phyloP scores from a whole-genome alignment of 352 stramenopile species.

The Pythium phragmiticola region DNA sequence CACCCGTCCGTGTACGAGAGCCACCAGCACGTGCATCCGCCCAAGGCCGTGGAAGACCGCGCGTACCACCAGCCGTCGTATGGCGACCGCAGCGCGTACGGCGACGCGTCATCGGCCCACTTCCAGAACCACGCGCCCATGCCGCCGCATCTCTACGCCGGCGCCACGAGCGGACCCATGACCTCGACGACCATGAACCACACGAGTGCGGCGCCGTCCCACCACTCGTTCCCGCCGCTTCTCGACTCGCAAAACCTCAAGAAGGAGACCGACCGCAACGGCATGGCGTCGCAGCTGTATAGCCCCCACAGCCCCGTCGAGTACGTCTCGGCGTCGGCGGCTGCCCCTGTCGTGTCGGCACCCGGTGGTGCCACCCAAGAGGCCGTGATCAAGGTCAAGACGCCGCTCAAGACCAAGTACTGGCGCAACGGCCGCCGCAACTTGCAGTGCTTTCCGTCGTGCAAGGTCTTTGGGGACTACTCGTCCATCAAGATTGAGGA shows the following conservation, averaged over 20 bases:
- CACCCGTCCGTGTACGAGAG: conserved; percentile 30
- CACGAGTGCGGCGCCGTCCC: conserved; percentile 24
- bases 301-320: conserved; percentile 20
- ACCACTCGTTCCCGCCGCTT: conserved; percentile 60
- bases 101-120: conserved; percentile 4
- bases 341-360: not conserved
- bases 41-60: conserved; percentile 28
- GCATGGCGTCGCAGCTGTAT: conserved; percentile 5
- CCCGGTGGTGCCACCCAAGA: conserved; percentile 49
- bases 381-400: conserved; percentile 88
- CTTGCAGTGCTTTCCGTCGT: conserved; percentile 87
- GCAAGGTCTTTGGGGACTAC: conserved; percentile 90
- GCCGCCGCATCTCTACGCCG: conserved; percentile 23
- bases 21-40: conserved; percentile 25
- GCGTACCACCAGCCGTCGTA: conserved; percentile 24
- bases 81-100: conserved; percentile 6
- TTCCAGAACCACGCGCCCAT: conserved; percentile 18
- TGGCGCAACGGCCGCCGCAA: conserved; percentile 90
- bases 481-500: conserved; percentile 88
- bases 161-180: conserved; percentile 14
- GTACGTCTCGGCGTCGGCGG: conserved; percentile 11
- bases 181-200: conserved; percentile 12
- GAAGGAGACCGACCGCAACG: conserved; percentile 30
- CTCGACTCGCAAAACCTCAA: conserved; percentile 40
- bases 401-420: conserved; percentile 85